Percentiles rank a stretch among this genome's conserved stretches.
Evolutionary conservation across 2,329 filamentous ascomycete species (phyloP).

Genomic region (Paecilomyces sp.): DNA sequence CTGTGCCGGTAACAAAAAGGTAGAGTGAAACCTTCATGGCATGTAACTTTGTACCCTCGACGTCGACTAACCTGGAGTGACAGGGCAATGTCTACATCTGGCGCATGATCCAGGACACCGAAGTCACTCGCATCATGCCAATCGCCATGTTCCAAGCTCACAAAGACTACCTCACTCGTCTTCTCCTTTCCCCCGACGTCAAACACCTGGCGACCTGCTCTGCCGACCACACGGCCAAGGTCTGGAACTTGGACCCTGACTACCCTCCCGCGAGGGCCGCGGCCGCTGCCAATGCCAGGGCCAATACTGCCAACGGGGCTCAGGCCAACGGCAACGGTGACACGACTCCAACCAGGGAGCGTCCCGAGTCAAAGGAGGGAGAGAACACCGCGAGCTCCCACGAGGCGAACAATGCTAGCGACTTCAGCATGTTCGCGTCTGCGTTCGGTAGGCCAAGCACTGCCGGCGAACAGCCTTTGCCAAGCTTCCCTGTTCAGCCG

Average conservation of each 20-base stretch:
- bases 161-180: constrained; percentile 85
- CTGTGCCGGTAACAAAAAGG: constrained; percentile 85
- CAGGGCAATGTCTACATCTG: constrained; percentile 97
- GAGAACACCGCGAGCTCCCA: constrained; percentile 1
- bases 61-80: not conserved
- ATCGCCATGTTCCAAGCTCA: constrained; percentile 86
- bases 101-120: constrained; percentile 78
- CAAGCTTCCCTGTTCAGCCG: constrained; percentile 26
- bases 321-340: constrained; percentile 4
- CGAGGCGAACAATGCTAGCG: constrained; percentile 1
- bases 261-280: constrained; percentile 21
- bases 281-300: constrained; percentile 13
- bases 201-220: constrained; percentile 91
- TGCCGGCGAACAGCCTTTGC: constrained; percentile 19
- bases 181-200: constrained; percentile 86
- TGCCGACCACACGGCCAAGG: constrained; percentile 89
- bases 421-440: constrained; percentile 7
- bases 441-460: constrained; percentile 15
- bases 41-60: not conserved
- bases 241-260: constrained; percentile 85
- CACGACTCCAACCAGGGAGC: not conserved
- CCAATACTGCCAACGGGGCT: constrained; percentile 3
- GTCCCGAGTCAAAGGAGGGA: not conserved
- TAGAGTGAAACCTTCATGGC: constrained; percentile 35
- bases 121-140: constrained; percentile 76